Percentiles rank a stretch among this genome's conserved stretches.
phyloP scores from a whole-genome alignment of 208 protist genomes.

The Crithidia bombi region DNA sequence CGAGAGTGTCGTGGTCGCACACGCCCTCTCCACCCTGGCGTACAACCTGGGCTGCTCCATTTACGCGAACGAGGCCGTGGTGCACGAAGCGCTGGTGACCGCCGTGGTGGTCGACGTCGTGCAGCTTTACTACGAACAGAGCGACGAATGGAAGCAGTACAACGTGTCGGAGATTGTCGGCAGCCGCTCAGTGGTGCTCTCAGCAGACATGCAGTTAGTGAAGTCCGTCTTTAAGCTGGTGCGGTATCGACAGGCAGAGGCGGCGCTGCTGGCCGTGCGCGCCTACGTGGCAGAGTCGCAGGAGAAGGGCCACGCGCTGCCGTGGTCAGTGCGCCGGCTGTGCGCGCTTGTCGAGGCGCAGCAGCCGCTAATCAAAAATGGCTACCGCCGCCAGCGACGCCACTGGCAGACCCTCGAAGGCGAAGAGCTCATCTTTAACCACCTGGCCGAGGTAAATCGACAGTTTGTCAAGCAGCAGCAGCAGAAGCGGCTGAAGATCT shows the following conservation, averaged over 20 bases:
- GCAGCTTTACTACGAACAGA: constrained; percentile 35
- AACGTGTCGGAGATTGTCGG: constrained; percentile 46
- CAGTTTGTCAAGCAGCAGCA: not conserved
- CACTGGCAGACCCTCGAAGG: constrained; percentile 53
- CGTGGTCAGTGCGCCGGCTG: constrained; percentile 45
- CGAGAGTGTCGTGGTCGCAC: constrained; percentile 43
- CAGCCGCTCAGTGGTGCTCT: constrained; percentile 15
- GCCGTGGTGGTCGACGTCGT: constrained; percentile 57
- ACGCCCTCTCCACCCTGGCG: constrained; percentile 33
- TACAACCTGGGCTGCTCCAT: constrained; percentile 44
- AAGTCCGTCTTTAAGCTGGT: constrained; percentile 52
- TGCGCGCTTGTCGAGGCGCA: constrained; percentile 30
- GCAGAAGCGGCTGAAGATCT: constrained; percentile 6
- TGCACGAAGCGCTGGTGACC: constrained; percentile 36
- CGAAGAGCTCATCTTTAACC: constrained; percentile 26
- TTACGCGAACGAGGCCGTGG: constrained; percentile 47
- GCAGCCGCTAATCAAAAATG: constrained; percentile 32
- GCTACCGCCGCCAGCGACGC: constrained; percentile 38
- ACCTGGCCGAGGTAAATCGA: constrained; percentile 17
- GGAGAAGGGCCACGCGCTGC: constrained; percentile 9
- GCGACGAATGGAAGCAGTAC: constrained; percentile 34
- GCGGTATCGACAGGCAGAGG: constrained; percentile 37
- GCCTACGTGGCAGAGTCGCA: constrained; percentile 19
- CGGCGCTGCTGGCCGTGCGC: constrained; percentile 30
- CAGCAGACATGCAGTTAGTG: constrained; percentile 28